phyloP scores from a whole-genome alignment of 2,329 filamentous ascomycete species.

The Amesomyces nigricolor region DNA sequence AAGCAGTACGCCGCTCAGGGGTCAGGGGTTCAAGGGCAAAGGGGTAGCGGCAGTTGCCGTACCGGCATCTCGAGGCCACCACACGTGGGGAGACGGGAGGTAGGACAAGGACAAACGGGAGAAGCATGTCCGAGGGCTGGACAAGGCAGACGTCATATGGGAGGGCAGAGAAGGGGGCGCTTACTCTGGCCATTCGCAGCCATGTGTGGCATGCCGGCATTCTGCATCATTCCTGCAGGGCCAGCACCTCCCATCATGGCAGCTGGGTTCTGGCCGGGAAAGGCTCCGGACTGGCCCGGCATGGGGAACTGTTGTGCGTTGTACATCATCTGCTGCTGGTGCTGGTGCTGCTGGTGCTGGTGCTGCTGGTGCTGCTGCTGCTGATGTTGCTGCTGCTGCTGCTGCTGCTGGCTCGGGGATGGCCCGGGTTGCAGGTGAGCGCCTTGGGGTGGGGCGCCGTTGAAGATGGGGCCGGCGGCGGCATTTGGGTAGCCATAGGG shows the following conservation, averaged over 20 bases:
- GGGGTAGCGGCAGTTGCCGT: slow-evolving; percentile 8
- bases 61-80: background rate
- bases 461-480: slow-evolving; percentile 47
- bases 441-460: slow-evolving; percentile 44
- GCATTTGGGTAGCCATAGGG: slow-evolving; percentile 52
- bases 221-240: slow-evolving; percentile 59
- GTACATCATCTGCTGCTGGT: slow-evolving; percentile 50
- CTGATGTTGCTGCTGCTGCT: too few relatives aligned
- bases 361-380: too few relatives aligned
- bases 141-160: slow-evolving; percentile 15
- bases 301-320: slow-evolving; percentile 54
- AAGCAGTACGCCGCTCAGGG: background rate
- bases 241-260: slow-evolving; percentile 49
- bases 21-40: background rate
- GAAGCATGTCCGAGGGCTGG: slow-evolving; percentile 13
- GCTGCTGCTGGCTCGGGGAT: slow-evolving; percentile 36
- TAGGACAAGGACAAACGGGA: slow-evolving; percentile 15
- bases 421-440: slow-evolving; percentile 43
- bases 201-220: slow-evolving; percentile 54
- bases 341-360: too few relatives aligned
- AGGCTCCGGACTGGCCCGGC: slow-evolving; percentile 43
- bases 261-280: slow-evolving; percentile 43
- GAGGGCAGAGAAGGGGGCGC: slow-evolving; percentile 29
- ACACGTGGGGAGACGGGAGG: slow-evolving; percentile 1
- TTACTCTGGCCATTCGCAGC: slow-evolving; percentile 55